These are phyloP conservation scores for Boletus subcaerulescens DNA, from an alignment of 768 basidiomycete species.

Conservation along the genomic window DNA sequence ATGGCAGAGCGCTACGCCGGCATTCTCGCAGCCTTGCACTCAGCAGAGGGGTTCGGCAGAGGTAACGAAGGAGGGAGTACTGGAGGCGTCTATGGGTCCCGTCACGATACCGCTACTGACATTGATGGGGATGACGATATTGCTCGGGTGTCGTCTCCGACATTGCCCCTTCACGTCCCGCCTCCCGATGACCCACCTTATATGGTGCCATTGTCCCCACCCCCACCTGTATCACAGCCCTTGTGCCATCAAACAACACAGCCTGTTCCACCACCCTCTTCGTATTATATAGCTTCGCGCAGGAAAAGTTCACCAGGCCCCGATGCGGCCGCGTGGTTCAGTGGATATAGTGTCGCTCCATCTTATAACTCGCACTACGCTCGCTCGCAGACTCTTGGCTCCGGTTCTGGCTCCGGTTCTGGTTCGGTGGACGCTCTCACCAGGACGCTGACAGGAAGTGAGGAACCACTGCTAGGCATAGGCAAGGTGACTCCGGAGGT, in stretches of 20 bases:
- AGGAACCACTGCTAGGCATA: conserved; percentile 26
- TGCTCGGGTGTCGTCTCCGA: conserved; percentile 23
- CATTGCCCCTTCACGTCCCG: conserved; percentile 18
- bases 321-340: conserved; percentile 23
- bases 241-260: conserved; percentile 7
- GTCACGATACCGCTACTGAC: conserved; percentile 5
- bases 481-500: conserved; percentile 11
- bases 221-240: conserved; percentile 11
- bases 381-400: conserved; percentile 29
- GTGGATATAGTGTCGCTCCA: conserved; percentile 24
- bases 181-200: conserved; percentile 15
- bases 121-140: conserved; percentile 8
- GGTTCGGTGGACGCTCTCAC: conserved; percentile 28
- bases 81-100: conserved; percentile 27
- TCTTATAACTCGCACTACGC: conserved; percentile 28
- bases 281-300: conserved; percentile 15
- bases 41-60: conserved; percentile 8
- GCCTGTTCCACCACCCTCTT: conserved; percentile 25
- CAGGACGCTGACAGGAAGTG: conserved; percentile 29
- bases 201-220: conserved; percentile 24
- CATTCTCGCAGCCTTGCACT: conserved; percentile 25
- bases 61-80: conserved; percentile 27
- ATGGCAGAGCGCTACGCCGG: conserved; percentile 29
- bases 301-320: conserved; percentile 30
- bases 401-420: conserved; percentile 23